Evolutionary conservation across 1,139 yeast genomes (phyloP), one percentile per base, ranked within the genome.

Genomic region (Pneumocystis murina): DNA sequence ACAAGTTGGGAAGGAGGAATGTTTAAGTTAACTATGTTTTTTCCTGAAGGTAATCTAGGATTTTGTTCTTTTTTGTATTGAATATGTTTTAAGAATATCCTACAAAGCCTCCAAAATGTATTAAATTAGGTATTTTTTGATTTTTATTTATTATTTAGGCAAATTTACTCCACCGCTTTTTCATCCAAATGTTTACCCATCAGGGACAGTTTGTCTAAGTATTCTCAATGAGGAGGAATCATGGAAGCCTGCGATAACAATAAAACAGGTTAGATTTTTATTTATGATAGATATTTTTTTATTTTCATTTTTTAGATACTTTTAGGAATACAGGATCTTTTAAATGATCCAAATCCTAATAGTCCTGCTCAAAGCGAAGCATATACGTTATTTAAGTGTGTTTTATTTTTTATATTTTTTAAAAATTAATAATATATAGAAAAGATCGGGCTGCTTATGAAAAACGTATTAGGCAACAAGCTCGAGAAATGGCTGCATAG

Each of bases 301-400:
- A 59, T 61, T 35, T 54, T 33, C 24, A 14, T 30, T 35, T 12
- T 7, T 17, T 39, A 28, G 65, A 86, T 94, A 66, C 84, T 87
- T 3, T 77, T 90, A 68, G 99, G 98, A 10, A 85, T 94, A 63
- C 99, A 94, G 74, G 97, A 91, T 73, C 79, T 94, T 65, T 79
- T 94, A 68, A 89, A 87, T 71, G 81, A 84, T 39, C 98, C 99
- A 41, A 94, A 94, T 72, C 94, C 96, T 39, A 85, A 86, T 66
- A 89, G 97, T 0, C 99, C 99, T 0, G 98, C 98, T 0, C 99
- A 92, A 75, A 95, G 89, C 68, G 95, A 95, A 2, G 97, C 98
- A 1, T 94, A 91, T 86, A 84, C 85, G 72, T 88, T 95, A 0
- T 92, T 83, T 69, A 68, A 66, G 64, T 39, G 1, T 17, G 24